Conservation (phyloP, 2,329 filamentous ascomycete species). For the Tolypocladium ophioglossoides region DNA sequence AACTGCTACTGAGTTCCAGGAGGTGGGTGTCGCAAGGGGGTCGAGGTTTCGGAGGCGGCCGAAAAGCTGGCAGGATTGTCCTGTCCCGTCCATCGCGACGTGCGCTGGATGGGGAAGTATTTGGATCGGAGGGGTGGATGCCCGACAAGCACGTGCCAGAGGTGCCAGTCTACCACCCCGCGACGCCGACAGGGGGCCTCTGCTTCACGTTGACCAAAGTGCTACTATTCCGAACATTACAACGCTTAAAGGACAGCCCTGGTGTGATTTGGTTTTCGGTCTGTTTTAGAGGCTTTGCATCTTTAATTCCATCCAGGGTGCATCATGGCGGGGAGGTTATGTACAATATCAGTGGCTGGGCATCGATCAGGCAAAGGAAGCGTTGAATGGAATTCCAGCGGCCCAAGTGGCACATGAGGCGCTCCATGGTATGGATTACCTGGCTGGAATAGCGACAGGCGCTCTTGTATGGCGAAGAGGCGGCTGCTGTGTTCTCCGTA, state of each 20-base stretch:
- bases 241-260: background rate
- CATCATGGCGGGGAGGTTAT: too few species aligned
- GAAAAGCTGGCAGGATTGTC: background rate
- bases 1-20: background rate
- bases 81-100: background rate
- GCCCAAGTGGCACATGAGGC: background rate
- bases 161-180: background rate
- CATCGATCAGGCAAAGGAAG: too few species aligned
- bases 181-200: background rate
- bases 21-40: background rate
- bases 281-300: background rate
- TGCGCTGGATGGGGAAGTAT: background rate
- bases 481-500: background rate
- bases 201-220: background rate
- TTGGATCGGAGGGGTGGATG: background rate
- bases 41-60: background rate
- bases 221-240: background rate
- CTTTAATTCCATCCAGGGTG: background rate
- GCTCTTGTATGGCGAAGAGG: too few species aligned
- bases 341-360: too few species aligned
- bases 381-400: background rate
- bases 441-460: too few species aligned
- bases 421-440: too few species aligned
- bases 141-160: background rate
- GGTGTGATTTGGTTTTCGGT: background rate